A percentile compares a stretch with the other conserved stretches of the same genome.
phyloP scores from a whole-genome alignment of 805 yeast species.

The Komagataella ulmi region DNA sequence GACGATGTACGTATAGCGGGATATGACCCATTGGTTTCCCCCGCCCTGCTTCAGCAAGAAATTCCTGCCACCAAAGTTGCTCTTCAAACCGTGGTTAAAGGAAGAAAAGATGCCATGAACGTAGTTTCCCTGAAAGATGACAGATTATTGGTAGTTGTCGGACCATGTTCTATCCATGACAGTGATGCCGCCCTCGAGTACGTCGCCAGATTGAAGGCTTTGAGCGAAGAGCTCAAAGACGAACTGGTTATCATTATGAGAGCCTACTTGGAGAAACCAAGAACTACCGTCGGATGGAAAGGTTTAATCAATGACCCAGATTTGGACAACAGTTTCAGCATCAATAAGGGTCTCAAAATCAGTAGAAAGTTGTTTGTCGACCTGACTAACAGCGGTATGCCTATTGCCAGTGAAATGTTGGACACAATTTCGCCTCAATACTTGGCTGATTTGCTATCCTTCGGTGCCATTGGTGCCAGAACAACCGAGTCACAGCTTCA shows the following conservation, averaged over 20 bases:
- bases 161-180: conserved; percentile 97
- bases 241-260: conserved; percentile 89
- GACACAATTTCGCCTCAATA: conserved; percentile 97
- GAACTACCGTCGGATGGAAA: conserved; percentile 99
- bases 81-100: conserved; percentile 52
- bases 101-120: conserved; percentile 62
- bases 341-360: conserved; percentile 86
- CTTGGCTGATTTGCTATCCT: conserved; percentile 81
- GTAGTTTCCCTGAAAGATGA: conserved; percentile 78
- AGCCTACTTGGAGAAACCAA: conserved; percentile 94
- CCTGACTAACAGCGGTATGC: conserved; percentile 61
- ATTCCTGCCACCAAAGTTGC: conserved; percentile 51
- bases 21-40: conserved; percentile 92
- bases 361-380: conserved; percentile 79
- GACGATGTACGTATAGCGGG: conserved; percentile 71
- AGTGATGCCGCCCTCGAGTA: conserved; percentile 87
- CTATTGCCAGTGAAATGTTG: conserved; percentile 95
- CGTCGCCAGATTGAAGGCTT: conserved; percentile 46
- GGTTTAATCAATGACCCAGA: conserved; percentile 97
- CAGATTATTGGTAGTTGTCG: conserved; percentile 78
- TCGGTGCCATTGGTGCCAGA: conserved; percentile 98
- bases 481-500: conserved; percentile 97
- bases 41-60: conserved; percentile 84
- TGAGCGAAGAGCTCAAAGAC: conserved; percentile 48
- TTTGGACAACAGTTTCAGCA: conserved; percentile 82